phyloP scores from a whole-genome alignment of 768 basidiomycete genomes.

The Mycena metata region DNA sequence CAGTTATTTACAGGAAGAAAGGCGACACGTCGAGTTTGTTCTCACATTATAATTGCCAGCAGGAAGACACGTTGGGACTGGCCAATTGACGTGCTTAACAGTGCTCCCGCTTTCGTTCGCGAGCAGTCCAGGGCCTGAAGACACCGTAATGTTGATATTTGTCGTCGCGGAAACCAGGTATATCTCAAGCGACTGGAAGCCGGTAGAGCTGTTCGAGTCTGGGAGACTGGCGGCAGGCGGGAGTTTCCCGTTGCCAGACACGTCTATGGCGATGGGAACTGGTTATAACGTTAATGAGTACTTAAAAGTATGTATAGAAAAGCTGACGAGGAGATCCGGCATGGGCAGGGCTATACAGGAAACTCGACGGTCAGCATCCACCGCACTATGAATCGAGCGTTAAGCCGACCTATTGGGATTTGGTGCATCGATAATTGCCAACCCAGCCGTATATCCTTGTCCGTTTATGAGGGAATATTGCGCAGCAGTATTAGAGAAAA shows the following conservation, averaged over 20 bases:
- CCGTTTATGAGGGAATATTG: constrained; percentile 48
- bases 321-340: constrained; percentile 40
- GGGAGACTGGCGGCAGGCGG: constrained; percentile 46
- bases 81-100: constrained; percentile 54
- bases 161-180: constrained; percentile 56
- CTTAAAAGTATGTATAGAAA: constrained; percentile 43
- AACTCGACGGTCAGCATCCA: background rate
- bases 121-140: constrained; percentile 51
- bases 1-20: background rate
- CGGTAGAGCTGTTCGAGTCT: constrained; percentile 46
- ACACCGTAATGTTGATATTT: constrained; percentile 57
- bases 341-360: constrained; percentile 45
- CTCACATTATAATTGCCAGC: constrained; percentile 61
- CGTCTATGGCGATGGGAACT: constrained; percentile 36
- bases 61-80: constrained; percentile 57
- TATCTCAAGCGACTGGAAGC: constrained; percentile 50
- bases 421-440: constrained; percentile 54
- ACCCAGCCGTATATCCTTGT: constrained; percentile 51
- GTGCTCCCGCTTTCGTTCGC: constrained; percentile 56
- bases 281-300: constrained; percentile 24
- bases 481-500: constrained; percentile 30
- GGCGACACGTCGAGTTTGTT: background rate
- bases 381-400: constrained; percentile 5
- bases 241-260: constrained; percentile 56
- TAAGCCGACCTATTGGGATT: constrained; percentile 45